Percentiles rank a stretch among this genome's conserved stretches.
These are phyloP conservation scores for Trichoderma reesei DNA, from an alignment of 495 filamentous ascomycete species.

Conservation along the genomic window DNA sequence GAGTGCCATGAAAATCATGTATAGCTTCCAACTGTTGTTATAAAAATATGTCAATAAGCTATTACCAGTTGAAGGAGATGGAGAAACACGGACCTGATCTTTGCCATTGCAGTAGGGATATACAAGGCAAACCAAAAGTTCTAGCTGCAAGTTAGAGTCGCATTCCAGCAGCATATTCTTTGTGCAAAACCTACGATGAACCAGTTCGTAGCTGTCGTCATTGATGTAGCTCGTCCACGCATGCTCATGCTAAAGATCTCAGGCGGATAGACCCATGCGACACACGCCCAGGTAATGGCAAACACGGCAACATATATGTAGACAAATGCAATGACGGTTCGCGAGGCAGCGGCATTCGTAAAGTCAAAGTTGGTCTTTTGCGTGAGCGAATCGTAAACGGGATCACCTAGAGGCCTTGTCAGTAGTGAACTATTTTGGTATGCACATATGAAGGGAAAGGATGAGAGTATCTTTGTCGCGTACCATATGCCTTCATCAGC, in stretches of 20 bases:
- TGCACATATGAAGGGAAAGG: not conserved
- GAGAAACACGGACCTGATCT: conserved; percentile 18
- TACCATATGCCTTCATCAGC: conserved; percentile 23
- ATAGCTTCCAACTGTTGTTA: conserved; percentile 9
- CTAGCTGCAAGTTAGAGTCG: conserved; percentile 6
- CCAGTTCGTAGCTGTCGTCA: conserved; percentile 59
- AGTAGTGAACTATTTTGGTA: not conserved
- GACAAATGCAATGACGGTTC: conserved; percentile 67
- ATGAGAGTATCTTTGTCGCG: not conserved
- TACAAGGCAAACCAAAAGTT: conserved; percentile 23
- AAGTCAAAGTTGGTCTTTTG: conserved; percentile 23
- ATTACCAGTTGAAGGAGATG: conserved; percentile 9
- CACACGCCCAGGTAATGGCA: conserved; percentile 67
- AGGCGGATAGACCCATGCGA: conserved; percentile 73
- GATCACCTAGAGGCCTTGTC: conserved; percentile 13
- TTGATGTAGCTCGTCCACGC: conserved; percentile 55
- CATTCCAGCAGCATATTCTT: conserved; percentile 2
- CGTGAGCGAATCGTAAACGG: conserved; percentile 19
- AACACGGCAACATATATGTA: conserved; percentile 71
- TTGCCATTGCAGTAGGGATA: conserved; percentile 20
- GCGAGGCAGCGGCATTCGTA: conserved; percentile 25
- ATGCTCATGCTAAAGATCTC: conserved; percentile 68
- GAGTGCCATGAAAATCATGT: conserved; percentile 20
- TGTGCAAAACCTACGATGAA: conserved; percentile 24
- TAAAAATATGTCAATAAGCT: conserved; percentile 9